Conservation (phyloP, 768 basidiomycete genomes). For the Pleurotus tuoliensis region DNA sequence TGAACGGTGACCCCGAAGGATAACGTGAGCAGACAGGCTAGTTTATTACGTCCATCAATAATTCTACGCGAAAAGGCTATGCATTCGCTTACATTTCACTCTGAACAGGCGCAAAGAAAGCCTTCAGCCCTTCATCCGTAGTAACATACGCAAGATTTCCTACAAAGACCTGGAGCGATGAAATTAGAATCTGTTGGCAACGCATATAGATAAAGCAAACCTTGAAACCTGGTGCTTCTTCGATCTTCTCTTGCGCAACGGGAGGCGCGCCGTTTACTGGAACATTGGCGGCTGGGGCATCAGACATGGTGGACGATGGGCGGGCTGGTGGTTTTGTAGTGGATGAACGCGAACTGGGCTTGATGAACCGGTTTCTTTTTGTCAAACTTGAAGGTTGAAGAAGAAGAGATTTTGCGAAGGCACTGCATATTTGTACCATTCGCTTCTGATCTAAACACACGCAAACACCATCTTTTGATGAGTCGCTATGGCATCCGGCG, state of each 20-base stretch:
- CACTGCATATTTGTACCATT: constrained; percentile 9
- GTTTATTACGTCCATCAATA: constrained; percentile 12
- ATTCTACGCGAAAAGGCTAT: constrained; percentile 30
- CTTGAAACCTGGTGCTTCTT: constrained; percentile 81
- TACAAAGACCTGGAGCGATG: constrained; percentile 70
- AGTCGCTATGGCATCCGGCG: constrained; percentile 6
- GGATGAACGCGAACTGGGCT: constrained; percentile 55
- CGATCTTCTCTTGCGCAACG: constrained; percentile 60
- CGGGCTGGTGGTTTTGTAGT: constrained; percentile 47
- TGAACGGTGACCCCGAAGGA: constrained; percentile 79
- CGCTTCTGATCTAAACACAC: constrained; percentile 7
- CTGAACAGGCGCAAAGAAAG: constrained; percentile 87
- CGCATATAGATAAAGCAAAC: constrained; percentile 31
- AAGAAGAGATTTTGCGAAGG: constrained; percentile 36
- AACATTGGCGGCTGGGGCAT: constrained; percentile 84
- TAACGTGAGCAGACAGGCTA: constrained; percentile 82
- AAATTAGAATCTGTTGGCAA: constrained; percentile 5
- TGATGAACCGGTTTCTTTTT: constrained; percentile 83
- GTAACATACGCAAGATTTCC: constrained; percentile 95
- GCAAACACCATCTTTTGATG: constrained; percentile 2
- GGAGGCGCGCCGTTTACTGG: constrained; percentile 82
- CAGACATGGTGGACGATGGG: constrained; percentile 74
- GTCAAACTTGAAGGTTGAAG: constrained; percentile 81
- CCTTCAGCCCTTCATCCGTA: constrained; percentile 91
- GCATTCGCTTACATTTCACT: constrained; percentile 75